Evolutionary conservation across 805 yeast genomes (phyloP), one percentile per base, ranked within the genome.

Genomic region (Schwanniomyces pseudopolymorphus): DNA sequence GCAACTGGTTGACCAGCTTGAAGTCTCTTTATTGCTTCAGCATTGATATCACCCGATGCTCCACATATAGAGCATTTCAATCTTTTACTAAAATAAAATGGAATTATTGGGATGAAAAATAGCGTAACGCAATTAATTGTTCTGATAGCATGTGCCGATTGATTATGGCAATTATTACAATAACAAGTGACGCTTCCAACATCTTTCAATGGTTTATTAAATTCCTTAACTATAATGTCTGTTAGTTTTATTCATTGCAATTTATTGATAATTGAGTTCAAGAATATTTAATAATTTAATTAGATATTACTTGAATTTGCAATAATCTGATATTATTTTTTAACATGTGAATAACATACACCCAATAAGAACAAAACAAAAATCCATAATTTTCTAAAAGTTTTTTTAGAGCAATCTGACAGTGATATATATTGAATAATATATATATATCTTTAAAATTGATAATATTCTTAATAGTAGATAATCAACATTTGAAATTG

Each of bases 81-180:
- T 48, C 79, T 74, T 55, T 78, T 80, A 16, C 77, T 71, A 70
- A 74, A 75, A 56, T 72, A 77, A 36, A 80, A 60, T 3, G 85
- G 85, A 3, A 80, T 52, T 11, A 80, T 55, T 1, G 85, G 85
- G 24, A 80, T 64, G 53, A 78, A 80, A 69, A 79, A 80, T 8
- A 80, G 43, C 0, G 83, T 70, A 31, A 82, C 69, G 57, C 80
- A 77, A 54, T 80, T 79, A 51, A 73, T 75, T 39, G 81, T 67
- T 50, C 80, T 74, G 8, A 79, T 66, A 0, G 84, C 80, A 43
- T 65, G 60, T 3, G 80, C 86, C 22, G 79, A 67, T 46, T 70
- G 69, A 57, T 82, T 82, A 54, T 80, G 84, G 52, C 87, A 82
- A 49, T 78, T 73, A 16, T 83, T 81, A 55, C 87, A 82, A 48